phyloP scores from a whole-genome alignment of 352 stramenopile genomes.

The Elongisporangium undulatum region DNA sequence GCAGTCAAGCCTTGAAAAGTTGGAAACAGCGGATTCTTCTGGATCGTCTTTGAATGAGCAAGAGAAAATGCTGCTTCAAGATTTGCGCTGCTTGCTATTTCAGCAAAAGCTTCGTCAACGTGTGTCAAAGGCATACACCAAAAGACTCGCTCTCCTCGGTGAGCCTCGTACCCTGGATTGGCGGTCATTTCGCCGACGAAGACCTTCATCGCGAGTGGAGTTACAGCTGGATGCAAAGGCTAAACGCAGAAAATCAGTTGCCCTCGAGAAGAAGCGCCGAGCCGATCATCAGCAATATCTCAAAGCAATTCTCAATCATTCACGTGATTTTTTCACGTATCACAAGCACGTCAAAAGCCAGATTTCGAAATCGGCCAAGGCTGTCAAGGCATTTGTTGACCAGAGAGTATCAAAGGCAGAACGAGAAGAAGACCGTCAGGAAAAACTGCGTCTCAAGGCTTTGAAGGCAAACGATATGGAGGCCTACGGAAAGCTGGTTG shows the following conservation, averaged over 20 bases:
- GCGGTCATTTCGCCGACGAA: conserved; percentile 69
- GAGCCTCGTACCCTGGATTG: conserved; percentile 64
- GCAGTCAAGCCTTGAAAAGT: conserved; percentile 47
- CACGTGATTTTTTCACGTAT: conserved; percentile 81
- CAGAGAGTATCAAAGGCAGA: conserved; percentile 73
- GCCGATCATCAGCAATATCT: conserved; percentile 77
- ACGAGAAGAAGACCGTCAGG: conserved; percentile 82
- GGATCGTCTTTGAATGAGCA: conserved; percentile 17
- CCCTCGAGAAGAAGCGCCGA: conserved; percentile 78
- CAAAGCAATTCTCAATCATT: conserved; percentile 78
- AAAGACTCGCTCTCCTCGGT: conserved; percentile 56
- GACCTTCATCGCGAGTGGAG: conserved; percentile 54
- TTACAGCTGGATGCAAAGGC: conserved; percentile 69
- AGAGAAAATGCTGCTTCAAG: conserved; percentile 46
- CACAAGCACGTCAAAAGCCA: conserved; percentile 84
- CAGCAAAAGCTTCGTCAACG: conserved; percentile 69
- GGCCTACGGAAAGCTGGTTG: conserved; percentile 95
- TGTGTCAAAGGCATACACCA: conserved; percentile 57
- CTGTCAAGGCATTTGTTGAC: conserved; percentile 74
- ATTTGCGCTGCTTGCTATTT: conserved; percentile 65
- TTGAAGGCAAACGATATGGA: conserved; percentile 97
- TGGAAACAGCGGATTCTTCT: conserved; percentile 25
- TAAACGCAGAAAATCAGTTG: conserved; percentile 78
- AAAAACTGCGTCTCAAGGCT: conserved; percentile 86
- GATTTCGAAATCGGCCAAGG: conserved; percentile 59